Evolutionary conservation across 129 eudicot species (phyloP).

Genomic region (Centaurea solstitialis): DNA sequence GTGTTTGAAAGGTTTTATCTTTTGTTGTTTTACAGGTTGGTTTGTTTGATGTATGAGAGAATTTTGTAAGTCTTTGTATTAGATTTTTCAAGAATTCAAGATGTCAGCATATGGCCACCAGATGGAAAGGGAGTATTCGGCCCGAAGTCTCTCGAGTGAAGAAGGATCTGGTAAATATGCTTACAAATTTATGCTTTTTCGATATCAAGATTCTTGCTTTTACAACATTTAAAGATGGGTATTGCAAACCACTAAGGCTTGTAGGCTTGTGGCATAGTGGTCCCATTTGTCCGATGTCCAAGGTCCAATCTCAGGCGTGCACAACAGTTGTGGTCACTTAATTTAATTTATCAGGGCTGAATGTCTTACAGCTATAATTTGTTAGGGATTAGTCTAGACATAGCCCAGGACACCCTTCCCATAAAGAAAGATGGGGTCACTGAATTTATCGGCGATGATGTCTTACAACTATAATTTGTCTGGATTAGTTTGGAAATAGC

Average conservation of each 20-base stretch:
- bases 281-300: no score
- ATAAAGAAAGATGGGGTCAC: no score
- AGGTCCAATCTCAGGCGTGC: no score
- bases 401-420: no score
- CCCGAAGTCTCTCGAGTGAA: slow-evolving; percentile 42
- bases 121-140: slow-evolving; percentile 58
- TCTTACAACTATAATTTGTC: no score
- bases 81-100: slow-evolving; percentile 7
- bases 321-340: no score
- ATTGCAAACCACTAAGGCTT: background rate
- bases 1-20: background rate
- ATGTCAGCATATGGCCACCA: slow-evolving; percentile 62
- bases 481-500: no score
- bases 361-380: no score
- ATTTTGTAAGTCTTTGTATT: slow-evolving; percentile 1
- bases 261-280: no score
- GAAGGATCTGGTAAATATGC: slow-evolving; percentile 51
- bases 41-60: background rate
- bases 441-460: no score
- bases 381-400: no score
- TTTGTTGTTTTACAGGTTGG: slow-evolving; percentile 1
- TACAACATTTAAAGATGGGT: background rate
- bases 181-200: background rate
- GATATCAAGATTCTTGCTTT: background rate
- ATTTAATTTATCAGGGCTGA: no score